Evolutionary conservation across 768 basidiomycete species (phyloP).

Genomic region (Lactifluus pinguis): DNA sequence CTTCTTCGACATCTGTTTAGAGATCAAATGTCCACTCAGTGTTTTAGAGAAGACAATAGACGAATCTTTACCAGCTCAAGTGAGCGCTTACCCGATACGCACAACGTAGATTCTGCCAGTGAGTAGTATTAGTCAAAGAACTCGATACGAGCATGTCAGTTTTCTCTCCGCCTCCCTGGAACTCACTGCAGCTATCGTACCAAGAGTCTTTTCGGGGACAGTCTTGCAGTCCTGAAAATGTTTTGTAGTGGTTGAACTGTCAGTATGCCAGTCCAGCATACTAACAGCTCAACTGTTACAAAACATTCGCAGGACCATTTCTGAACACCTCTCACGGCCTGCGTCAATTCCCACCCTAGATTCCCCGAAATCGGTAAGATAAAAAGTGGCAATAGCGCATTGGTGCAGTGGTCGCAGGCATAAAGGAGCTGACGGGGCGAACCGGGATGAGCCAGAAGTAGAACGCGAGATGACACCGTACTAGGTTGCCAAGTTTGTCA

Average conservation of each 20-base stretch:
- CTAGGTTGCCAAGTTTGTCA: too few species aligned
- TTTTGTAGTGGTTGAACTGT: too few species aligned
- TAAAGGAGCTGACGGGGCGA: not conserved
- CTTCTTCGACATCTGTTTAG: not conserved
- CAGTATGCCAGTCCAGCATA: too few species aligned
- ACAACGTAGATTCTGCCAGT: constrained; percentile 47
- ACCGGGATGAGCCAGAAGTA: not conserved
- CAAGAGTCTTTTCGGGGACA: constrained; percentile 46
- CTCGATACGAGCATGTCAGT: constrained; percentile 29
- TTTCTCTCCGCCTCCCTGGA: constrained; percentile 42
- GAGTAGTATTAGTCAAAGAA: constrained; percentile 1
- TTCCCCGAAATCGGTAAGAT: too few species aligned
- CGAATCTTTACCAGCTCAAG: not conserved
- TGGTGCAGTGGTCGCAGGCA: not conserved
- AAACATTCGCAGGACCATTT: constrained; percentile 49
- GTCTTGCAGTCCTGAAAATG: too few species aligned
- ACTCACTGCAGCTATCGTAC: constrained; percentile 36
- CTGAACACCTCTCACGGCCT: too few species aligned
- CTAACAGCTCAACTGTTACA: constrained; percentile 50
- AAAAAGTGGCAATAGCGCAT: not conserved
- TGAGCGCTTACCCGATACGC: constrained; percentile 41
- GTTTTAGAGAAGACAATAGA: not conserved
- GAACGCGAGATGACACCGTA: not conserved
- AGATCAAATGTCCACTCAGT: not conserved
- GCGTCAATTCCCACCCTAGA: too few species aligned